A percentile compares a stretch with the other conserved stretches of the same genome.
Evolutionary conservation across 768 basidiomycete genomes (phyloP).

Genomic region (Hygrophoropsis aurantiaca): DNA sequence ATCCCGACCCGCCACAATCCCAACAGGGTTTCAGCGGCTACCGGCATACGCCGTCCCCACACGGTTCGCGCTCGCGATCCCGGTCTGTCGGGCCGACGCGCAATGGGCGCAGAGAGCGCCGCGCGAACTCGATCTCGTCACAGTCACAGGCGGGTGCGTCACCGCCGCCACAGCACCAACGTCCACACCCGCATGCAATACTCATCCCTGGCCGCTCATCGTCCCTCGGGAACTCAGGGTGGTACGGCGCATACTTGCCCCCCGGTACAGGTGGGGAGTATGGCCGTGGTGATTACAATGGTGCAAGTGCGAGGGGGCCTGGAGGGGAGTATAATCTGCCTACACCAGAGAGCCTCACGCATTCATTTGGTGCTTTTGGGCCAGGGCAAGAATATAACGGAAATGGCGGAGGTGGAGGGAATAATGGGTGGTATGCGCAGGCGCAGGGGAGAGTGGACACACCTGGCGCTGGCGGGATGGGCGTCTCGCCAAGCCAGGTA

Average conservation of each 20-base stretch:
- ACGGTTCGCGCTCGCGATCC: conserved; percentile 48
- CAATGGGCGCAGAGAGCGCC: conserved; percentile 50
- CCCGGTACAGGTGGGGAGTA: too few species aligned
- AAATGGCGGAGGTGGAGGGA: too few species aligned
- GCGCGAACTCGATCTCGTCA: conserved; percentile 63
- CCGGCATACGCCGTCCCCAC: conserved; percentile 27
- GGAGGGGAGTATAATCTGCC: conserved; percentile 43
- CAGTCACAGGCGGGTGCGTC: conserved; percentile 45
- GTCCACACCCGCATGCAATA: conserved; percentile 61
- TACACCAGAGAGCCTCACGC: conserved; percentile 39
- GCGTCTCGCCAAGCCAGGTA: conserved; percentile 18
- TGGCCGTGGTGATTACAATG: too few species aligned
- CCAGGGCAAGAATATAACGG: too few species aligned
- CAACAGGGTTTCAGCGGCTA: conserved; percentile 18
- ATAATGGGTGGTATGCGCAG: too few species aligned
- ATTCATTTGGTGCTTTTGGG: conserved; percentile 28
- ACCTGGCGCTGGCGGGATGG: conserved; percentile 6
- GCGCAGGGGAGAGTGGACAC: conserved; percentile 13
- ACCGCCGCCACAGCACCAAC: conserved; percentile 38
- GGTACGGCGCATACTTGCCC: conserved; percentile 32
- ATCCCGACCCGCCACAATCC: conserved; percentile 35
- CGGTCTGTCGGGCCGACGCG: conserved; percentile 53
- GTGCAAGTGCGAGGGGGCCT: not conserved
- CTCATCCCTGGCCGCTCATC: conserved; percentile 54
- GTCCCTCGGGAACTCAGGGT: conserved; percentile 18